Evolutionary conservation across 306 rosid species (phyloP).

Genomic region (Quercus aquifolioides): DNA sequence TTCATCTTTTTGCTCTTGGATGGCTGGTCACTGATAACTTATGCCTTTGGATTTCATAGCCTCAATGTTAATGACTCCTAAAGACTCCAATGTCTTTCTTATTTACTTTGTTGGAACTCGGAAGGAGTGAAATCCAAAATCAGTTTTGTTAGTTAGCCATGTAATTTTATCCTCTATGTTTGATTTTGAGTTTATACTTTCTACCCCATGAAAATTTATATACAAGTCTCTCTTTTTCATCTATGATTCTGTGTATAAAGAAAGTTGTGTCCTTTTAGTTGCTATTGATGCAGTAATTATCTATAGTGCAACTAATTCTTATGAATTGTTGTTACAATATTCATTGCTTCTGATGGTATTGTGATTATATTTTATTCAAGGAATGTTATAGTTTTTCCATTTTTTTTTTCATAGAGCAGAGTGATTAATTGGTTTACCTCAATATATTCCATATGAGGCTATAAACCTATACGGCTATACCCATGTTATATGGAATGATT

Average conservation of each 20-base stretch:
- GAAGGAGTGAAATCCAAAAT: slow-evolving; percentile 12
- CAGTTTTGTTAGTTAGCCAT: slow-evolving; percentile 26
- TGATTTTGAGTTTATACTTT: not conserved
- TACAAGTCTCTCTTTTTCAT: not conserved
- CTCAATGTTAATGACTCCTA: not conserved
- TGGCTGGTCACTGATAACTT: not conserved
- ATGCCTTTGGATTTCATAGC: slow-evolving; percentile 17
- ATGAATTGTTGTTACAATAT: not conserved
- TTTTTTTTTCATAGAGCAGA: not conserved
- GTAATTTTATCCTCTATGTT: not conserved
- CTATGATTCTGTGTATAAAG: not conserved
- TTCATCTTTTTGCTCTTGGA: not conserved
- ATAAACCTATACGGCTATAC: not conserved
- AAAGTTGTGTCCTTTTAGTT: not conserved
- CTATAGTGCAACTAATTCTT: not conserved
- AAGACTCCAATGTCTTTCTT: not conserved
- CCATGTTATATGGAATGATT: not conserved
- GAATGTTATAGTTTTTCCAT: not conserved
- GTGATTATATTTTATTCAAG: not conserved
- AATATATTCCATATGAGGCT: not conserved
- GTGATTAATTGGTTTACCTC: not conserved
- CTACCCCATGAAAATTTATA: not conserved
- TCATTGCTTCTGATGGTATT: not conserved
- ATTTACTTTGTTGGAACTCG: not conserved
- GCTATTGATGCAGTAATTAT: not conserved